Base-by-base conservation (phyloP, 2,329 filamentous ascomycete genomes). In the Penicillium sp. region DNA sequence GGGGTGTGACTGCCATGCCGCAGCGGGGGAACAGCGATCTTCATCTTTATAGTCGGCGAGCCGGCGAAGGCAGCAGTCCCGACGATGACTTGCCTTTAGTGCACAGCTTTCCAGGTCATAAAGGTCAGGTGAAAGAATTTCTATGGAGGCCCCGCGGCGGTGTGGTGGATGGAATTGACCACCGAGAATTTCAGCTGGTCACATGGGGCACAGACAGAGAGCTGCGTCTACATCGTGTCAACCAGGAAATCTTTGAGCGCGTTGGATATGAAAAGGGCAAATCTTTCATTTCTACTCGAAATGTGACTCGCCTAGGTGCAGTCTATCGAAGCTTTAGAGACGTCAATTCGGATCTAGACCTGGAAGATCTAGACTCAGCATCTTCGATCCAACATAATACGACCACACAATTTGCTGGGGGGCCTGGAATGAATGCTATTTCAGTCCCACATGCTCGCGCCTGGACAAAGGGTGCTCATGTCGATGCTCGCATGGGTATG, bases 121-220 rank as follows among this genome's bases (percentile, higher is more conserved):
- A 81, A 59, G 81, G 81, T 11, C 81, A 93, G 69, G 91, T 91
- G 29, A 96, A 95, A 69, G 93, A 97, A 67, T 97, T 97, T 59
- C 77, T 97, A 11, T 97, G 93, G 93, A 84, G 93, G 71, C 85
- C 86, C 48, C 86, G 93, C 54, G 93, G 93, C 37, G 79, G 81
- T 21, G 83, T 84, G 19, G 83, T 85, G 16, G 84, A 91, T 53
- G 83, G 84, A n/a, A 76, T 89, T 46, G 93, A 97, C 67, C 81
- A 92, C 60, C 86, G 93, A 65, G 93, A 97, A 52, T 97, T 96
- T 62, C 93, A 97, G 72, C 81, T 97, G 19, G 90, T 97, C 0
- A 93, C 93, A 0, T 97, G 93, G 93, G 92, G 92, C 26, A 88
- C 90, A 49, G 93, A 97, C 71, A 90, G 89, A 63, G 85, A 92